Conservation (phyloP, 805 yeast genomes). For the Spathaspora gorwiae region DNA sequence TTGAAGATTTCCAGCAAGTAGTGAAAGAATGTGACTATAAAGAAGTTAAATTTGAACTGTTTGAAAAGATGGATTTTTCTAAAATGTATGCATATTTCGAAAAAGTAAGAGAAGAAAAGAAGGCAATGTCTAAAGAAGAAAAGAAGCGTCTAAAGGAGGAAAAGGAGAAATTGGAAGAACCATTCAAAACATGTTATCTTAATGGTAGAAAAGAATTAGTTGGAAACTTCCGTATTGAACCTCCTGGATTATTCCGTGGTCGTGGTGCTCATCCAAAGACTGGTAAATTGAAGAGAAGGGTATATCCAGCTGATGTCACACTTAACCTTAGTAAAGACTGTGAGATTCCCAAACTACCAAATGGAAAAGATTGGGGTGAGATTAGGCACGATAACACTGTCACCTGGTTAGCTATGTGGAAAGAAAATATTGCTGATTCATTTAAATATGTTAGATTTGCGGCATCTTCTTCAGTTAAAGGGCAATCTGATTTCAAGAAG, state of each 20-base stretch:
- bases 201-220: conserved; percentile 90
- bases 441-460: conserved; percentile 89
- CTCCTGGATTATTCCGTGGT: conserved; percentile 94
- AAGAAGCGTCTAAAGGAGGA: conserved; percentile 70
- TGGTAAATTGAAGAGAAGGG: conserved; percentile 84
- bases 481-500: conserved; percentile 84
- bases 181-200: conserved; percentile 70
- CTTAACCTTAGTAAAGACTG: conserved; percentile 73
- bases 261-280: conserved; percentile 97
- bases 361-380: conserved; percentile 88
- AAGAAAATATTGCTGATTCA: conserved; percentile 80
- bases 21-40: conserved; percentile 65
- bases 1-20: conserved; percentile 68
- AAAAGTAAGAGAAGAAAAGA: conserved; percentile 64
- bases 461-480: conserved; percentile 85
- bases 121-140: conserved; percentile 62
- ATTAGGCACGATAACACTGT: conserved; percentile 84
- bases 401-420: conserved; percentile 97
- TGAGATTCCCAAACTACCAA: conserved; percentile 75
- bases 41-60: conserved; percentile 64
- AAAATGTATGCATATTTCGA: conserved; percentile 73
- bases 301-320: conserved; percentile 83
- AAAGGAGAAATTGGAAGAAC: conserved; percentile 72
- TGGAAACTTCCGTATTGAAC: conserved; percentile 92
- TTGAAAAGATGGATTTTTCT: conserved; percentile 71